Conservation (phyloP, 331 rosid genomes). For the Prunus yedoensis region DNA sequence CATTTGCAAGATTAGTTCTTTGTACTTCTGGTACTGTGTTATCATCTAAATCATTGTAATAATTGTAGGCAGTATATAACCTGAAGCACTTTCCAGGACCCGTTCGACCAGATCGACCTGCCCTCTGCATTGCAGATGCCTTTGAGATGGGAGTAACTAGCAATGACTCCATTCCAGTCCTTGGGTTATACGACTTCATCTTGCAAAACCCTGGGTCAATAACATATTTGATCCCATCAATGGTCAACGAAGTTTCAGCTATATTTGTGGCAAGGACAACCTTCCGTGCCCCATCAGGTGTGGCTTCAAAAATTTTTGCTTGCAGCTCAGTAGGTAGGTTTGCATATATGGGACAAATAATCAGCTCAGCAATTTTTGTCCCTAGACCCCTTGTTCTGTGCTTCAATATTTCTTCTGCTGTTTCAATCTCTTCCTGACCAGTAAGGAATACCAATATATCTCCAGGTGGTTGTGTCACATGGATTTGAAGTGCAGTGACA, state of each 20-base stretch:
- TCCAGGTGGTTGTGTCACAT: conserved; percentile 87
- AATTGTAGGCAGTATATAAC: conserved; percentile 76
- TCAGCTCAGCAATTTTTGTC: conserved; percentile 86
- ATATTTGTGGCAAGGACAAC: conserved; percentile 96
- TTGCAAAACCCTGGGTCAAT: conserved; percentile 93
- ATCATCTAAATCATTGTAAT: conserved; percentile 72
- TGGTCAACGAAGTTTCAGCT: conserved; percentile 94
- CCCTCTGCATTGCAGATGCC: conserved; percentile 97
- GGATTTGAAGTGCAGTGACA: conserved; percentile 88
- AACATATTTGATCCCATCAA: conserved; percentile 94
- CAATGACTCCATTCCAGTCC: conserved; percentile 97
- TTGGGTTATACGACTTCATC: conserved; percentile 93
- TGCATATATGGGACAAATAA: conserved; percentile 96
- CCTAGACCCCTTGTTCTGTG: conserved; percentile 86
- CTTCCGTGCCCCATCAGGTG: conserved; percentile 95
- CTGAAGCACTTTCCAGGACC: conserved; percentile 97
- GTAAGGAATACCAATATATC: conserved; percentile 91
- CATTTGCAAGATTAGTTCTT: conserved; percentile 90
- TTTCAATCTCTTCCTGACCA: conserved; percentile 98
- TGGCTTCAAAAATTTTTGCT: conserved; percentile 92
- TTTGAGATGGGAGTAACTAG: conserved; percentile 80
- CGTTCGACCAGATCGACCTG: conserved; percentile 98
- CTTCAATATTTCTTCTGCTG: conserved; percentile 93
- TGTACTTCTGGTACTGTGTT: conserved; percentile 92
- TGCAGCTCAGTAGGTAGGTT: conserved; percentile 93